These are phyloP conservation scores for Eucalyptus curtisii DNA, from an alignment of 345 rosid genomes.

Conservation along the genomic window DNA sequence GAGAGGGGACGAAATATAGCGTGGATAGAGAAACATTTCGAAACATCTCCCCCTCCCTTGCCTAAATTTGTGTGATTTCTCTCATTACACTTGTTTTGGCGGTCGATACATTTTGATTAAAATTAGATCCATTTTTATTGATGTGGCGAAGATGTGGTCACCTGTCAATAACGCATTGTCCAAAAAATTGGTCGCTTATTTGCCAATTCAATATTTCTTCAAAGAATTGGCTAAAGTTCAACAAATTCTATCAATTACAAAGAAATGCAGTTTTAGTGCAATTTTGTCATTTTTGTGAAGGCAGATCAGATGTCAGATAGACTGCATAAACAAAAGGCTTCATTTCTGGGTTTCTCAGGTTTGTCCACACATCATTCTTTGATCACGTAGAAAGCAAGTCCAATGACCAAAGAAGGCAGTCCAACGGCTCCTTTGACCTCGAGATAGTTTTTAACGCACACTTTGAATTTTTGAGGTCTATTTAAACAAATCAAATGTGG, in stretches of 20 bases:
- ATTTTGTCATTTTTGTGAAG: not conserved
- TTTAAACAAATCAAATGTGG: not conserved
- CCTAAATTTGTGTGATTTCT: not conserved
- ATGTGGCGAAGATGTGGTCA: not conserved
- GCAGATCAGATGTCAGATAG: not conserved
- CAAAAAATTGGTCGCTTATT: not conserved
- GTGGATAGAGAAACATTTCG: not conserved
- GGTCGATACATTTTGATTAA: accelerated
- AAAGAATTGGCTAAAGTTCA: not conserved
- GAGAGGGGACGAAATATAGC: not conserved
- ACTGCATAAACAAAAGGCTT: not conserved
- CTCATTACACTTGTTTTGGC: not conserved
- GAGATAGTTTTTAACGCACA: not conserved
- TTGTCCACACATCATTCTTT: not conserved
- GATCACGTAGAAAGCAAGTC: not conserved
- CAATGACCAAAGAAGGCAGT: not conserved
- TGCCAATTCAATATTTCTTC: not conserved
- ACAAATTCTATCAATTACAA: not conserved
- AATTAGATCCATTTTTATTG: not conserved
- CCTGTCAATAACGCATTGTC: not conserved
- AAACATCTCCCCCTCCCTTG: not conserved
- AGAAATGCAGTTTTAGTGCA: not conserved
- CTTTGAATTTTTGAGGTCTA: not conserved
- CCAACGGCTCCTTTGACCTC: not conserved
- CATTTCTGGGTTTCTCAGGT: not conserved